Base-by-base conservation (phyloP, 345 rosid genomes). In the Cardiospermum halicacabum region DNA sequence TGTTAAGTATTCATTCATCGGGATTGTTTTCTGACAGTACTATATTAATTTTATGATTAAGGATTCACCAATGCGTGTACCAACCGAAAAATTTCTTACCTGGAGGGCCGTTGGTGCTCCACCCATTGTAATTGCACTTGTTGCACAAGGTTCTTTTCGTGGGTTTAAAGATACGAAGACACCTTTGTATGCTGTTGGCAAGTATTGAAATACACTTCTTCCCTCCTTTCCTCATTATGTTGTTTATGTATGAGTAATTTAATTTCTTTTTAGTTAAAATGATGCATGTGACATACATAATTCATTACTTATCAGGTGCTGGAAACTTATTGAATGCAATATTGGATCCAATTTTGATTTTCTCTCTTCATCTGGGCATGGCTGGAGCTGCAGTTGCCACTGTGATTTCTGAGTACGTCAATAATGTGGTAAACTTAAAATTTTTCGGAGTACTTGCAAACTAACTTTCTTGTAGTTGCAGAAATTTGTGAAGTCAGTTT, bases 341-440 rank as follows among this genome's bases (percentile, higher is more conserved):
- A 68, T 45, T 90, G 81, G 98, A 80, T 80, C 82, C 88, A 13
- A 75, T 90, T 66, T 77, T 93, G 68, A 88, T 93, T 70, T 85
- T 88, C 79, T 28, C 77, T n/a, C 74, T 78, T 67, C 82, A 84
- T 65, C 80, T 90, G 64, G 95, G 97, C 58, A 74, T 88, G 70
- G 75, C 83, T 53, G 98, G 97, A 71, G 95, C 95, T 70, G 98
- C 97, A 57, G 72, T 81, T 73, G 79, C 98, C 68, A 86, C 96
- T 3, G 96, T 93, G 86, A 88, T 84, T 69, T 90, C 98, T 82
- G 98, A 93, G 97, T 93, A 93, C 21, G 97, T 90, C 75, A 65
- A 42, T 69, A 72, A 63, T 88, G 82, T 81, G 92, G 92, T 89
- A 88, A 89, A 84, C 67, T 74, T 65, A 37, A 65, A 68, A 48